phyloP scores from a whole-genome alignment of 2,329 filamentous ascomycete species.

The Penicillium rolfsii region DNA sequence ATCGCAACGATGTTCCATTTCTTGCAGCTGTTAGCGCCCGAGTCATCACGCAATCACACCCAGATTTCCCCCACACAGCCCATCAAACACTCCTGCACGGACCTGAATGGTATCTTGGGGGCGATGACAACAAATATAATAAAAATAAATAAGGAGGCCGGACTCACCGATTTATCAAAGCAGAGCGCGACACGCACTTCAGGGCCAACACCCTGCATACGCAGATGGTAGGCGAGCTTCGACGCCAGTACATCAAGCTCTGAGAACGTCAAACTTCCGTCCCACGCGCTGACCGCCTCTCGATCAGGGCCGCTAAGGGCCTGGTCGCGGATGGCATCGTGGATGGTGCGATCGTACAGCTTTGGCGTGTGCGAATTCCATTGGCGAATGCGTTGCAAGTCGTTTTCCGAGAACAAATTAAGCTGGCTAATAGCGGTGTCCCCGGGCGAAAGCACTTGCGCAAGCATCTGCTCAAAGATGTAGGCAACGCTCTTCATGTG shows the following conservation, averaged over 20 bases:
- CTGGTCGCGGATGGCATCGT: slow-evolving; percentile 44
- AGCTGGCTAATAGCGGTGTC: slow-evolving; percentile 50
- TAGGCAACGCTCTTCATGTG: slow-evolving; percentile 53
- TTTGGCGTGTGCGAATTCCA: slow-evolving; percentile 55
- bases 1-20: slow-evolving; percentile 50
- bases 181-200: slow-evolving; percentile 43
- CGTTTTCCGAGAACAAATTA: slow-evolving; percentile 60
- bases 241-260: slow-evolving; percentile 45
- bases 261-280: slow-evolving; percentile 43
- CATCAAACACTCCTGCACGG: not conserved
- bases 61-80: not conserved
- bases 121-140: not conserved
- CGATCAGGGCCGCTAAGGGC: slow-evolving; percentile 40
- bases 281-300: slow-evolving; percentile 45
- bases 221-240: slow-evolving; percentile 42
- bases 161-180: slow-evolving; percentile 48
- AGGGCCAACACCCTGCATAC: slow-evolving; percentile 45
- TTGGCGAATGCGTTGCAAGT: slow-evolving; percentile 58
- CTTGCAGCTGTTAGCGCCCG: slow-evolving; percentile 23
- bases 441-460: slow-evolving; percentile 50
- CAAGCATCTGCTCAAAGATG: slow-evolving; percentile 59
- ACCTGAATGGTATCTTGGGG: not conserved
- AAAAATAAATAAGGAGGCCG: not conserved
- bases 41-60: slow-evolving; percentile 17
- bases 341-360: slow-evolving; percentile 44